Conservation (phyloP, 495 filamentous ascomycete genomes). For the Hypomontagnella submonticulosa region DNA sequence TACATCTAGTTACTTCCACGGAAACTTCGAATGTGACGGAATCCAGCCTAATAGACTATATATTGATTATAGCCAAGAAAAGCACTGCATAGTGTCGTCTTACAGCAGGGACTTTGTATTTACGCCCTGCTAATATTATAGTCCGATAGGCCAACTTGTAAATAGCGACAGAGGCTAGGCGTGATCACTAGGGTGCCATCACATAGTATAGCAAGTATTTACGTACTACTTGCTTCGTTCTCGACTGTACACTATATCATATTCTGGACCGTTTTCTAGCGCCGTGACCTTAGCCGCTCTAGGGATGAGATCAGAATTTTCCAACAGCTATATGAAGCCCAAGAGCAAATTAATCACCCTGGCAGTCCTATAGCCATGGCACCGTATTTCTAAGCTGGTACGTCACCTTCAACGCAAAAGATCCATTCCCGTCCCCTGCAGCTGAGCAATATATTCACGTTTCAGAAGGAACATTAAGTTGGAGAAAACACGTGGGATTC, state of each 20-base stretch:
- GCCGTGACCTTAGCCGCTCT: background rate
- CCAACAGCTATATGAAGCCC: background rate
- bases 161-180: background rate
- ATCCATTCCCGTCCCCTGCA: conserved; percentile 17
- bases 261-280: too few relatives aligned
- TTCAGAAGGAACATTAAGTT: conserved; percentile 7
- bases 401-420: conserved; percentile 6
- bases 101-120: too few relatives aligned
- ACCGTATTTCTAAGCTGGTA: conserved; percentile 18
- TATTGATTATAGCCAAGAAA: background rate
- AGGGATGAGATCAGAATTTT: conserved; percentile 16
- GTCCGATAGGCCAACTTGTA: background rate
- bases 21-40: background rate
- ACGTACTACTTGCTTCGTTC: too few relatives aligned
- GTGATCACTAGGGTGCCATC: too few relatives aligned
- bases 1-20: background rate
- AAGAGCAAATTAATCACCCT: background rate
- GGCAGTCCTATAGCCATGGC: background rate
- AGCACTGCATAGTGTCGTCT: background rate
- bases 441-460: conserved; percentile 3
- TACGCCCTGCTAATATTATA: background rate
- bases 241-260: too few relatives aligned
- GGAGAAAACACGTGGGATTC: conserved; percentile 33
- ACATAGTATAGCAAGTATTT: too few relatives aligned
- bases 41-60: background rate